These are phyloP conservation scores for Populus alba DNA, from an alignment of 345 rosid species.

Conservation along the genomic window DNA sequence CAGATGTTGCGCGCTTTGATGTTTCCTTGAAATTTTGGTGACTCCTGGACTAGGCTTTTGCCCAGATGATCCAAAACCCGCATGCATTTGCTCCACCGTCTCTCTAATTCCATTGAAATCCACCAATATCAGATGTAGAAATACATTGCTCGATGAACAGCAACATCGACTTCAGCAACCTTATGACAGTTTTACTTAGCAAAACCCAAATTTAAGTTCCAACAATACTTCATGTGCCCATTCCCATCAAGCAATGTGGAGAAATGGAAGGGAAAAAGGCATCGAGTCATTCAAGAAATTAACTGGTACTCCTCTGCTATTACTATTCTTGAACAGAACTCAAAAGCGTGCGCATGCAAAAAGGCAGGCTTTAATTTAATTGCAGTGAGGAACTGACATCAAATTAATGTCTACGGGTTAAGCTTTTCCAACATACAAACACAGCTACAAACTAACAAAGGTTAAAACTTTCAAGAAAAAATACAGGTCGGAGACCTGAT, in stretches of 20 bases:
- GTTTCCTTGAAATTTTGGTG: not conserved
- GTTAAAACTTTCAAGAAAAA: not conserved
- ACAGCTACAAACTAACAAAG: not conserved
- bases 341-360: not conserved
- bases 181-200: not conserved
- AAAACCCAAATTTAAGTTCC: not conserved
- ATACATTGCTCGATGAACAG: not conserved
- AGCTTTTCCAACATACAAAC: not conserved
- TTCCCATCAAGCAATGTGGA: not conserved
- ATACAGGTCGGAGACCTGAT: constrained; percentile 6
- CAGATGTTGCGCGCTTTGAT: not conserved
- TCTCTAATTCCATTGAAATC: not conserved
- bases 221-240: not conserved
- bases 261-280: not conserved
- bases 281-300: not conserved
- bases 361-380: not conserved
- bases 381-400: not conserved
- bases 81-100: not conserved
- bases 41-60: not conserved
- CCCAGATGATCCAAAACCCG: not conserved
- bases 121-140: not conserved
- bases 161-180: not conserved
- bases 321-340: not conserved
- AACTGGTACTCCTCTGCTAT: not conserved
- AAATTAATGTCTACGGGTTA: not conserved